Percentiles rank a stretch among this genome's conserved stretches.
Conservation (phyloP, 768 basidiomycete genomes). For the Dioszegia aurantiaca region DNA sequence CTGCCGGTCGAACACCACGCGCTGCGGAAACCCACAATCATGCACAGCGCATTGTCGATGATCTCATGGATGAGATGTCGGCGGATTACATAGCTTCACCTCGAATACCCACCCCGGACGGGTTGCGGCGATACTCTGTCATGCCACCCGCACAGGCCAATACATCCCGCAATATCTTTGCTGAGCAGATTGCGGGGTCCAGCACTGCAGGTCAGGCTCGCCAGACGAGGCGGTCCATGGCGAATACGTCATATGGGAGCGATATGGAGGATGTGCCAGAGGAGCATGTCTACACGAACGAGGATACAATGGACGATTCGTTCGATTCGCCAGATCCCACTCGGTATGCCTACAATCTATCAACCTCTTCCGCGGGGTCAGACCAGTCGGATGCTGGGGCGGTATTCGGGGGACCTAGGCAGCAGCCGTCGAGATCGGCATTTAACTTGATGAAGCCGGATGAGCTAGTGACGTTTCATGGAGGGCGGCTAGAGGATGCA, state of each 20-base stretch:
- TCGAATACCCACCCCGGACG: conserved; percentile 41
- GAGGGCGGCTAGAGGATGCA: conserved; percentile 46
- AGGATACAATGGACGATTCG: conserved; percentile 15
- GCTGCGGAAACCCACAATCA: conserved; percentile 3
- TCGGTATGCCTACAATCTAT: conserved; percentile 7
- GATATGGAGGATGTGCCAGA: conserved; percentile 31
- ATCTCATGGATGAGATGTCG: conserved; percentile 55
- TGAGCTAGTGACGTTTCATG: conserved; percentile 49
- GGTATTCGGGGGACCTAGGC: conserved; percentile 11
- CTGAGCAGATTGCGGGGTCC: conserved; percentile 5
- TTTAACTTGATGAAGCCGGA: conserved; percentile 45
- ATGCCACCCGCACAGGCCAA: conserved; percentile 20
- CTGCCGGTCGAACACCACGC: conserved; percentile 25
- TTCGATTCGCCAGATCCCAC: conserved; percentile 14
- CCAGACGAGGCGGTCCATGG: conserved; percentile 26
- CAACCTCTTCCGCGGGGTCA: conserved; percentile 14
- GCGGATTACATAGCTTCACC: conserved; percentile 26
- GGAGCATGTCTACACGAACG: conserved; percentile 15
- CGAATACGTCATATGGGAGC: conserved; percentile 38
- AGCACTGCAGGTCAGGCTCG: conserved; percentile 9
- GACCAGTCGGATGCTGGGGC: conserved; percentile 11
- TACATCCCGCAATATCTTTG: conserved; percentile 13
- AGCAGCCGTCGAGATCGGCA: background rate
- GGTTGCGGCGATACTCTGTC: conserved; percentile 39
- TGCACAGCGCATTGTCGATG: conserved; percentile 63